Base-by-base conservation (phyloP, 163 green algal genomes). In the Scenedesmus sp. region DNA sequence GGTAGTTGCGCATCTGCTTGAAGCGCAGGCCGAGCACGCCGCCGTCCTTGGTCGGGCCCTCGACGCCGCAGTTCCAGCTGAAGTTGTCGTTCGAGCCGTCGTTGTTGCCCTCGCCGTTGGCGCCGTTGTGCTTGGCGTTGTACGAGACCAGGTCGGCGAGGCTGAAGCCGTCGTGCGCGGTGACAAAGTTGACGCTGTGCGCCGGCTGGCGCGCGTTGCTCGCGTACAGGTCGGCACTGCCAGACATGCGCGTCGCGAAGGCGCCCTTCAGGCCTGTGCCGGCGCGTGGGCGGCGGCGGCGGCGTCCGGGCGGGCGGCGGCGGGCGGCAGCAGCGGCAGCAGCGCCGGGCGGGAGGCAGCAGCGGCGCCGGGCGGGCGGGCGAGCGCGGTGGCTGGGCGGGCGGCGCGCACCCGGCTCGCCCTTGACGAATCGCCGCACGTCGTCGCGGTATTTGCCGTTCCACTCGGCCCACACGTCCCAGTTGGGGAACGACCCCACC, bases 81-180 rank as follows among this genome's bases (percentile, higher is more conserved):
- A 97, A 96, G 87, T 98, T 98, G 88, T 98, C 94, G 79, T 97
- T 98, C 62, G 77, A 93, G 75, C 94, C 94, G 83, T 98, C 94
- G 24, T 86, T 76, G 83, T 95, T 95, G 70, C 80, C 70, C 87
- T 97, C 93, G 24, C 93, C 93, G 65, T 98, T 98, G 48, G 84
- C 89, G 24, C 90, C 78, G 84, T 98, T 98, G 87, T 96, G 95
- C 87, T 98, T 98, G 20, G 82, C 82, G 78, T 98, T 97, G 91
- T 98, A 98, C 11, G 92, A 82, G 33, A 98, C 95, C 51, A 97
- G 64, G 86, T 99, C 96, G 44, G 90, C 73, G 48, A 99, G 80
- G 13, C 89, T 95, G 86, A 99, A 99, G 53, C 96, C 96, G 73
- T 99, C 96, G 73, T 99, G 96, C 0, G 92, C 91, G 28, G 93